Evolutionary conservation across 1,284 basidiomycete genomes (phyloP).

Genomic region (Abortiporus biennis): DNA sequence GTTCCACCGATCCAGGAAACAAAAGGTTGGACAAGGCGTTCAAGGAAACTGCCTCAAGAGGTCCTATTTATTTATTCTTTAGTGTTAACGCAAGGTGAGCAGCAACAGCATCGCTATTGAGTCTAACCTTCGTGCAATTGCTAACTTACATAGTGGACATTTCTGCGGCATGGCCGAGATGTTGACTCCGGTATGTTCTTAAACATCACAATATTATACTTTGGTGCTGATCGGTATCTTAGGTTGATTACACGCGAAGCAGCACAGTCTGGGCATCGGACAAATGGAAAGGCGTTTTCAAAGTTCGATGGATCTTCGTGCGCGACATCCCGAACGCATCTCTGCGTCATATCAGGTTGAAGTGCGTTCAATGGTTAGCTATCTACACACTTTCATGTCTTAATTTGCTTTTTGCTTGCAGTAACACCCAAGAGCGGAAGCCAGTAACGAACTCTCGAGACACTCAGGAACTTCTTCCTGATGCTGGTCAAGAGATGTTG

Average conservation of each 20-base stretch:
- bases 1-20: constrained; percentile 92
- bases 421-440: constrained; percentile 94
- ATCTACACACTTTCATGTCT: not conserved
- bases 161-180: constrained; percentile 98
- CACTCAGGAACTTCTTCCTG: constrained; percentile 88
- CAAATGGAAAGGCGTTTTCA: constrained; percentile 98
- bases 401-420: constrained; percentile 33
- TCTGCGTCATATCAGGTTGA: constrained; percentile 77
- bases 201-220: not conserved
- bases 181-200: constrained; percentile 65
- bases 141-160: constrained; percentile 57
- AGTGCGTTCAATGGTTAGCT: constrained; percentile 42
- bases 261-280: constrained; percentile 96
- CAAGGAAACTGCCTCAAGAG: constrained; percentile 79
- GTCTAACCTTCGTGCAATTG: not conserved
- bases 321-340: constrained; percentile 89
- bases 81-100: constrained; percentile 84
- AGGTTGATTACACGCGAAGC: constrained; percentile 80
- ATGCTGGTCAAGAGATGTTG: constrained; percentile 92
- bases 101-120: no score
- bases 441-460: constrained; percentile 93
- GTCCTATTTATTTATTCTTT: constrained; percentile 95
- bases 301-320: constrained; percentile 93
- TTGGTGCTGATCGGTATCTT: not conserved
- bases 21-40: constrained; percentile 94